phyloP scores from a whole-genome alignment of 73 alveolate species.

The Symbiodinium pilosum region DNA sequence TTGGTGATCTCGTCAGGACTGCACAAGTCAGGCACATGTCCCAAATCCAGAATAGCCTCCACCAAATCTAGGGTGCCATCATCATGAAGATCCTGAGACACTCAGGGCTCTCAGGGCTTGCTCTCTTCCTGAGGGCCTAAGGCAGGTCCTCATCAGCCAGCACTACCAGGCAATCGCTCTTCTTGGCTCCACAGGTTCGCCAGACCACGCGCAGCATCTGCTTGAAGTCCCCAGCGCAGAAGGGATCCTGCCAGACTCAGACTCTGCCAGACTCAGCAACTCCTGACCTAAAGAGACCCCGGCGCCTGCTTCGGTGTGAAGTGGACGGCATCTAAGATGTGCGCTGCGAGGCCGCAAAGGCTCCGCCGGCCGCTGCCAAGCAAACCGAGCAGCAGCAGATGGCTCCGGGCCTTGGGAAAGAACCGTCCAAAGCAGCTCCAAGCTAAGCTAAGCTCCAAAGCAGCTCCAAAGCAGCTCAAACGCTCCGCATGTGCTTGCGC shows the following conservation, averaged over 20 bases:
- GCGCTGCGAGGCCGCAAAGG: constrained; percentile 15
- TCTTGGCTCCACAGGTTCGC: constrained; percentile 57
- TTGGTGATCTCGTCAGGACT: constrained; percentile 16
- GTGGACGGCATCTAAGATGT: constrained; percentile 17
- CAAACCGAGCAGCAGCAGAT: constrained; percentile 32
- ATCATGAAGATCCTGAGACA: constrained; percentile 5
- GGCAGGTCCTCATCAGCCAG: constrained; percentile 2
- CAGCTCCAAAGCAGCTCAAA: neutral
- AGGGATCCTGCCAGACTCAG: too few species aligned
- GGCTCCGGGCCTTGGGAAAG: constrained; percentile 32
- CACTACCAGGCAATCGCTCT: constrained; percentile 28
- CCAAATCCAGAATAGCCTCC: neutral
- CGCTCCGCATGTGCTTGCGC: too few species aligned
- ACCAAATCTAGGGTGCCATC: neutral
- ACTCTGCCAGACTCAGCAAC: too few species aligned
- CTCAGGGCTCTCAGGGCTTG: too few species aligned
- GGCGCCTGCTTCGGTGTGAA: constrained; percentile 1
- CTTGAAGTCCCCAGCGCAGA: neutral
- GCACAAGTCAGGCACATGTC: constrained; percentile 46
- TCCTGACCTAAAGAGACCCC: neutral
- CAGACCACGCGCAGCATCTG: constrained; percentile 33
- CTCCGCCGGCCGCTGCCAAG: constrained; percentile 57
- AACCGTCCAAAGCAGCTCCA: neutral
- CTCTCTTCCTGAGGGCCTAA: too few species aligned
- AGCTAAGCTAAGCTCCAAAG: neutral